These are phyloP conservation scores for Trichophyton verrucosum DNA, from an alignment of 2,329 filamentous ascomycete genomes.

Conservation along the genomic window DNA sequence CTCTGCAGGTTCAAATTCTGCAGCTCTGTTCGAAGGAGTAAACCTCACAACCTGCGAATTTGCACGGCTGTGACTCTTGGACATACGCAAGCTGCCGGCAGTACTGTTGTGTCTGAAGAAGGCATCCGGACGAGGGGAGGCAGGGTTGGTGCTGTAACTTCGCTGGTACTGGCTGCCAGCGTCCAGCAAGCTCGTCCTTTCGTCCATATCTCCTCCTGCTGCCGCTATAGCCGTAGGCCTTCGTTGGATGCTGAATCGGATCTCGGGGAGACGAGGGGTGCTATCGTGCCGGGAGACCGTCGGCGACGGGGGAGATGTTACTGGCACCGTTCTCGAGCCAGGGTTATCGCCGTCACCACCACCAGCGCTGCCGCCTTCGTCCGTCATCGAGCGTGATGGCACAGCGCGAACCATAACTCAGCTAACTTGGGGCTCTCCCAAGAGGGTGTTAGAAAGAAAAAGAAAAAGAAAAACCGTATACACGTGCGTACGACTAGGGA, in stretches of 20 bases:
- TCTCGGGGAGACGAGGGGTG: constrained; percentile 12
- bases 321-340: constrained; percentile 6
- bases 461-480: not conserved
- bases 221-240: not conserved
- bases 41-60: constrained; percentile 41
- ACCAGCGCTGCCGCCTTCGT: not conserved
- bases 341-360: constrained; percentile 6
- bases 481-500: not conserved
- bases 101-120: constrained; percentile 25
- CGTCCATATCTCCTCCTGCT: constrained; percentile 13
- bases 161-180: constrained; percentile 16
- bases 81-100: constrained; percentile 27
- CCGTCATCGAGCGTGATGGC: constrained; percentile 2
- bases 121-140: constrained; percentile 21
- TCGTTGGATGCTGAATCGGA: constrained; percentile 10
- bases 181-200: constrained; percentile 27
- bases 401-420: constrained; percentile 9
- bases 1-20: constrained; percentile 50
- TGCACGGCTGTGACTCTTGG: constrained; percentile 37
- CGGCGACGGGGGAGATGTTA: constrained; percentile 13
- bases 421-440: too few relatives aligned
- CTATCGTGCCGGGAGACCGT: constrained; percentile 6
- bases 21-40: constrained; percentile 48
- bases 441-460: too few relatives aligned
- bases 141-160: constrained; percentile 28